These are phyloP conservation scores for Hemerocallis citrina DNA, from an alignment of 106 monocot species.

Conservation along the genomic window DNA sequence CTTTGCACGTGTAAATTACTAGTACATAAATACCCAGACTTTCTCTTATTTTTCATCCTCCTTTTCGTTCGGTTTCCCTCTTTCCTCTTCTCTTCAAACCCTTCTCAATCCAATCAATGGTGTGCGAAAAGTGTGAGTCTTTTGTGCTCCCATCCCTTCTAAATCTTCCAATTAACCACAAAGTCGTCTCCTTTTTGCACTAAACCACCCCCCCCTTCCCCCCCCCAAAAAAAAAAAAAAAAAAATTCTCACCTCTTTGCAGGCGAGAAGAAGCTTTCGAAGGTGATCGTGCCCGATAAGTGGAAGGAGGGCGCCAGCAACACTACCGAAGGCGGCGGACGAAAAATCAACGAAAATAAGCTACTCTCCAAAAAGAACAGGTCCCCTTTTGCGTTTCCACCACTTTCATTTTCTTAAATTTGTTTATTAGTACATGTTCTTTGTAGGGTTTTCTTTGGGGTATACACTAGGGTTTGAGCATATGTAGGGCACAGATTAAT, in stretches of 20 bases:
- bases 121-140: slow-evolving; percentile 78
- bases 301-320: slow-evolving; percentile 99
- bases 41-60: too few relatives aligned
- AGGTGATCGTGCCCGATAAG: slow-evolving; percentile 97
- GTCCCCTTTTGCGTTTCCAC: slow-evolving; percentile 16
- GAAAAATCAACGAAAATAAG: slow-evolving; percentile 97
- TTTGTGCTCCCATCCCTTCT: background rate
- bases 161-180: background rate
- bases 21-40: too few relatives aligned
- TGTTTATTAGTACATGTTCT: background rate
- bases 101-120: slow-evolving; percentile 25
- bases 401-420: background rate
- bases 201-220: background rate
- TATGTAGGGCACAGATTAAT: background rate
- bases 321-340: slow-evolving; percentile 79
- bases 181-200: too few relatives aligned
- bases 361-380: slow-evolving; percentile 87
- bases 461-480: background rate
- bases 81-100: too few relatives aligned
- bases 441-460: slow-evolving; percentile 2
- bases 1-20: too few relatives aligned
- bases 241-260: background rate
- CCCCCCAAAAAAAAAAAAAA: background rate
- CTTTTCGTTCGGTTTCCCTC: too few relatives aligned
- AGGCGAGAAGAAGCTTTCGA: slow-evolving; percentile 94